Base-by-base conservation (phyloP, 2,329 filamentous ascomycete genomes). In the Xylariomycetidae sp. region DNA sequence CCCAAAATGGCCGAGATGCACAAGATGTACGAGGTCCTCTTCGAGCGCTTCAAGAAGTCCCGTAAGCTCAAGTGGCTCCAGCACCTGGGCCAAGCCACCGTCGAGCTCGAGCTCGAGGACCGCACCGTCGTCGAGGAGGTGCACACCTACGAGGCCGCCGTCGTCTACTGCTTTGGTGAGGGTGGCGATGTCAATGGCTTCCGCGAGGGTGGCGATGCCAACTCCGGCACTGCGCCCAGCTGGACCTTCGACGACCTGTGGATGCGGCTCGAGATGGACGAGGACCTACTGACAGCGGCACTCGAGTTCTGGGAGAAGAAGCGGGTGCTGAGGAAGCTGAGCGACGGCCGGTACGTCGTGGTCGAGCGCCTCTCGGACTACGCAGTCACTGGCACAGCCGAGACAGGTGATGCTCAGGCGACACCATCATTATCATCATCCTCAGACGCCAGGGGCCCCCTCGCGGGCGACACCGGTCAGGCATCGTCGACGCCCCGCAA, bases 41-140 rank as follows among this genome's bases (percentile, higher is more conserved):
- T 94, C 53, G 82, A 89, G 51, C 67, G 71, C 5, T 76, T 92
- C 47, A 96, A 96, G 56, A 73, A 82, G 17, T 82, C 85, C 34
- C 80, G 90, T 33, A 94, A 90, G 60, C 74, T 98, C 22, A 86
- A 82, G 26, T 97, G 90, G 89, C 72, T 94, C 33, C 82, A 89
- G 45, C 80, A 85, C 8, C 67, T 95, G 1, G 90, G 89, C 3
- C 80, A 82, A 40, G 87, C 86, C 11, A 81, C 74, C 1, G 80
- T 98, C 7, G 84, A 86, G 43, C 72, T 98, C 2, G 84, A 90
- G 45, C 69, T 98, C 31, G 75, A 83, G 46, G 92, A 97, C 59
- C 82, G 92, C 15, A 77, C 73, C 0, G 69, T 95, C 36, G 65
- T 71, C 12, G 73, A 85, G 34, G 80, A 88, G 23, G 82, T 88